Evolutionary conservation across 371 early-diverging fungal genomes (phyloP), one percentile per base, ranked within the genome.

Genomic region (Furculomyces boomerangus): DNA sequence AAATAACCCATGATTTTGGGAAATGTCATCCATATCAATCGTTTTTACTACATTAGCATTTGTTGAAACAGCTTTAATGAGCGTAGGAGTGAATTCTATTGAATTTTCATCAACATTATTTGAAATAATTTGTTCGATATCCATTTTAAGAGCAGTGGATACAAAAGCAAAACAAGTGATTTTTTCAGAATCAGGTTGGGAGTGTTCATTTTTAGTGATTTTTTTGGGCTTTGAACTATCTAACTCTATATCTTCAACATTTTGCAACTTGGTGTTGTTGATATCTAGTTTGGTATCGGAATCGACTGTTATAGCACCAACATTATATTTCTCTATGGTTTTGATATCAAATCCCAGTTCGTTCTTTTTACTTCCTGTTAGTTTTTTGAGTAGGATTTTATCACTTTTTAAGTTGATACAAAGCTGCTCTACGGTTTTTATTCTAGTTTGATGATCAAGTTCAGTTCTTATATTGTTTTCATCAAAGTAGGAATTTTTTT

Each of bases 1-100:
- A 63, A 83, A 83, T 24, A 83, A 61, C 0, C 83, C 83, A 2
- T 73, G 58, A 28, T 46, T 46, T 13, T 35, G 10, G 7, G 20
- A 20, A 37, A 3, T 3, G 3, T 5, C 3, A 50, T 37, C 50
- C 10, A 50, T 10, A 14, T n/a, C 5, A 37, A 50, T 50, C 5
- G 39, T 50, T 50, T 50, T 50, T 3, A 50, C 50, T 31, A 31
- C 5, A 3, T 35, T 25, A 37, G 24, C 10, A 5, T 50, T 50
- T 25, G 7, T 3, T 3, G 10, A 10, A 35, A 18, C 10, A 13
- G 24, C 50, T 25, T 31, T 31, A 50, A 50, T 35, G 5, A 25
- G n/a, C 5, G 35, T 35, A 13, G 50, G 39, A 20, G 50, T 50
- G 24, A 35, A 35, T 50, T 31, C 39, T 5, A 31, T 37, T 5